Percentiles rank a stretch among this genome's conserved stretches.
These are phyloP conservation scores for Trichoderma sp. DNA, from an alignment of 2,329 filamentous ascomycete species.

Conservation along the genomic window DNA sequence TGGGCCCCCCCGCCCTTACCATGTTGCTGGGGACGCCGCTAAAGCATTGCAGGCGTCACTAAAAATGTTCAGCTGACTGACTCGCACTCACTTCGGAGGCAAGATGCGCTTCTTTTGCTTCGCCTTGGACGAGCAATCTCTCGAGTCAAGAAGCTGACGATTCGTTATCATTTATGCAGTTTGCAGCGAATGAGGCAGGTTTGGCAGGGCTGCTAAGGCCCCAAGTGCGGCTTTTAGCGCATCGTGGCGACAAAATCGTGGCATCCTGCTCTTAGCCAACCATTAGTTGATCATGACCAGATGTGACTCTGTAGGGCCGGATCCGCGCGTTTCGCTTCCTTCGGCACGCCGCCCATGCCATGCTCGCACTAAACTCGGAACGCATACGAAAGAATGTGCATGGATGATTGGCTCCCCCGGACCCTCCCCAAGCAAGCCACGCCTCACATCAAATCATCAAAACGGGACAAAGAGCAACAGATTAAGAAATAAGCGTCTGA, in stretches of 20 bases:
- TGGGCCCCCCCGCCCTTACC: background rate
- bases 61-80: constrained; percentile 9
- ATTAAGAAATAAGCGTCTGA: background rate
- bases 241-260: background rate
- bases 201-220: background rate
- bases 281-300: background rate
- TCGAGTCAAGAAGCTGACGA: background rate
- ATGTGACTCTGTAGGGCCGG: background rate
- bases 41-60: background rate
- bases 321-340: background rate
- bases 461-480: background rate
- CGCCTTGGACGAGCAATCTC: background rate
- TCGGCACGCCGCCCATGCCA: background rate
- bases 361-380: background rate
- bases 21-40: background rate
- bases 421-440: background rate
- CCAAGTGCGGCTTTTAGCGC: background rate
- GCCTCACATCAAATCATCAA: background rate
- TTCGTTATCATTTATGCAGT: background rate
- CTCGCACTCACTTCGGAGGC: background rate
- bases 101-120: background rate
- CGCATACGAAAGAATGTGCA: background rate
- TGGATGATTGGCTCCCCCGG: background rate
- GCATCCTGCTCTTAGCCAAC: background rate
- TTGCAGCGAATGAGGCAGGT: background rate